A percentile compares a stretch with the other conserved stretches of the same genome.
Evolutionary conservation across 2,329 filamentous ascomycete species (phyloP).

Genomic region (Exserohilum turcica): DNA sequence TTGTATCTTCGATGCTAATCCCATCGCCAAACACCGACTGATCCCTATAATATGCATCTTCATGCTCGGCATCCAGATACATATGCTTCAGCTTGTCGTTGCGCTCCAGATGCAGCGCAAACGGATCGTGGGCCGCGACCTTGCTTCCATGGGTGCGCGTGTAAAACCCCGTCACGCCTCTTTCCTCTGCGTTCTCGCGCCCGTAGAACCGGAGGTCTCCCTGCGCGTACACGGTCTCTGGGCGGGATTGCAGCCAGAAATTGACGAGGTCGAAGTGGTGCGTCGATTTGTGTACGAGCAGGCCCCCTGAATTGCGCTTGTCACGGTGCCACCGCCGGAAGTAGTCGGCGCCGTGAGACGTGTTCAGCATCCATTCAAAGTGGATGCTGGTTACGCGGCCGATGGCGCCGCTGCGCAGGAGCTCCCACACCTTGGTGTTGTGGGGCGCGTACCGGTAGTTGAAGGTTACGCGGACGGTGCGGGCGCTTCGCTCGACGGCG

Average conservation of each 20-base stretch:
- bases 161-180: constrained; percentile 60
- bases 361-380: constrained; percentile 69
- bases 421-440: constrained; percentile 64
- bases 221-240: constrained; percentile 62
- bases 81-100: constrained; percentile 62
- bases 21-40: constrained; percentile 68
- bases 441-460: constrained; percentile 71
- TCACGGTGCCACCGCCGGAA: constrained; percentile 69
- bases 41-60: constrained; percentile 66
- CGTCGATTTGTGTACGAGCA: constrained; percentile 67
- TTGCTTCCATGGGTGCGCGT: constrained; percentile 58
- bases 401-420: constrained; percentile 61
- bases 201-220: constrained; percentile 66
- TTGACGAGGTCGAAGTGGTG: constrained; percentile 69
- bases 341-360: constrained; percentile 66
- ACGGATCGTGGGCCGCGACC: constrained; percentile 60
- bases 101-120: constrained; percentile 61
- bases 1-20: constrained; percentile 68
- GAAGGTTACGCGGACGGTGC: constrained; percentile 63
- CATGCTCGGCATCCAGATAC: constrained; percentile 67
- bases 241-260: constrained; percentile 64
- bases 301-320: constrained; percentile 63
- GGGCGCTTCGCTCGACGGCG: constrained; percentile 57
- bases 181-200: constrained; percentile 63
- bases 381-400: constrained; percentile 63